Conservation (phyloP, 2,329 filamentous ascomycete genomes). For the Phaeosphaeriaceae sp. region DNA sequence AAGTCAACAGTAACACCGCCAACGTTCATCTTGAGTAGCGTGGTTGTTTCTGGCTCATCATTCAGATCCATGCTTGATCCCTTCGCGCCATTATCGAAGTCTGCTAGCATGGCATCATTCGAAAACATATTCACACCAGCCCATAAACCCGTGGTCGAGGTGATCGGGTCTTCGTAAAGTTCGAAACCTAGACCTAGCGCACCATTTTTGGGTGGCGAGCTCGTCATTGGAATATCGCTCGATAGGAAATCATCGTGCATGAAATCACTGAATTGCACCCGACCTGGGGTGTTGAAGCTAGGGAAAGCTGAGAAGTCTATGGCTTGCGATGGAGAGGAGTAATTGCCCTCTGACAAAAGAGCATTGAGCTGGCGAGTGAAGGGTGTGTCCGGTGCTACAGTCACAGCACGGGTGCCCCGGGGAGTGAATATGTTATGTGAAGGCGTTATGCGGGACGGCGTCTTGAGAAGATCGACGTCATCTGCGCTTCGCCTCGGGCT, state of each 20-base stretch:
- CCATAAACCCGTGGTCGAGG: slow-evolving; percentile 43
- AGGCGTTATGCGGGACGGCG: slow-evolving; percentile 33
- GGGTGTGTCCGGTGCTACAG: slow-evolving; percentile 56
- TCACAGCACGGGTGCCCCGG: slow-evolving; percentile 40
- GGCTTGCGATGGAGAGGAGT: slow-evolving; percentile 37
- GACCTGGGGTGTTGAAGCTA: slow-evolving; percentile 37
- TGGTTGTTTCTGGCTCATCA: slow-evolving; percentile 14
- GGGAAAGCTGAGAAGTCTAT: slow-evolving; percentile 47
- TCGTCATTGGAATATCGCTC: slow-evolving; percentile 46
- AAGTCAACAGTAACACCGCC: slow-evolving; percentile 43
- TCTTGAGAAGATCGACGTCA: slow-evolving; percentile 30
- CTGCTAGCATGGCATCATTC: slow-evolving; percentile 35
- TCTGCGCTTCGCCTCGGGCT: slow-evolving; percentile 41
- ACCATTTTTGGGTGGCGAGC: slow-evolving; percentile 39
- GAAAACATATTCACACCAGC: slow-evolving; percentile 42
- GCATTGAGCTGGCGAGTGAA: slow-evolving; percentile 69
- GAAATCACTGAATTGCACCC: slow-evolving; percentile 37
- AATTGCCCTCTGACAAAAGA: slow-evolving; percentile 56
- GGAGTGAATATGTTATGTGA: slow-evolving; percentile 48
- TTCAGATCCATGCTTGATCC: slow-evolving; percentile 8
- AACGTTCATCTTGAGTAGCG: slow-evolving; percentile 34
- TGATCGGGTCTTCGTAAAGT: slow-evolving; percentile 47
- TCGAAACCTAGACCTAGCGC: slow-evolving; percentile 36
- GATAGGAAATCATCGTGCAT: slow-evolving; percentile 42
- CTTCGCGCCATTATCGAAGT: slow-evolving; percentile 18